phyloP scores from a whole-genome alignment of 768 basidiomycete species.

The Kwoniella dendrophila region DNA sequence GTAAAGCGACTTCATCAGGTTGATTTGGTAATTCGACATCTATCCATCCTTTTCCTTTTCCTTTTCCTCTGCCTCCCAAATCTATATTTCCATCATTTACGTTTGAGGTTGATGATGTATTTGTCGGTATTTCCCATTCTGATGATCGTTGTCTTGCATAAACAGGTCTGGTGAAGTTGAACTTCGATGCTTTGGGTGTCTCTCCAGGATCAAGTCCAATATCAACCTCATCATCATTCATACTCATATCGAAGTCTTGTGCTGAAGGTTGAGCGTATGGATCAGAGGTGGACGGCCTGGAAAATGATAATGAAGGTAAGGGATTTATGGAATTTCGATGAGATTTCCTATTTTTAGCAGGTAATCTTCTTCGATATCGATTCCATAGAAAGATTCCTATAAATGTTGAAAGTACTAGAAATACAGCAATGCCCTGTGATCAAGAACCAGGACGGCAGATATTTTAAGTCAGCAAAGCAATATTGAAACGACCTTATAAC shows the following conservation, averaged over 20 bases:
- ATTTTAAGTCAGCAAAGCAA: background rate
- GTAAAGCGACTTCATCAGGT: slow-evolving; percentile 22
- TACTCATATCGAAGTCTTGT: background rate
- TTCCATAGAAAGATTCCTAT: slow-evolving; percentile 27
- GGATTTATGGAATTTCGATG: slow-evolving; percentile 6
- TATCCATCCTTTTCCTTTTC: background rate
- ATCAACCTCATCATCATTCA: slow-evolving; percentile 7
- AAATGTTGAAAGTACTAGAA: slow-evolving; percentile 13
- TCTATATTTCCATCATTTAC: slow-evolving; percentile 6
- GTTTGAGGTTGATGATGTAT: background rate
- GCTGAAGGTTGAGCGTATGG: slow-evolving; percentile 15
- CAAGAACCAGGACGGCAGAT: background rate
- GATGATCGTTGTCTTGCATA: slow-evolving; percentile 23
- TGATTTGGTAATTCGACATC: slow-evolving; percentile 10
- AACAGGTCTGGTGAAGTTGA: slow-evolving; percentile 22
- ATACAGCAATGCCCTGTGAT: slow-evolving; percentile 18
- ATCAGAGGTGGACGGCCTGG: slow-evolving; percentile 19
- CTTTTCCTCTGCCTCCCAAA: background rate
- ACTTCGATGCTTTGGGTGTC: slow-evolving; percentile 17
- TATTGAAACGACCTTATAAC: no score
- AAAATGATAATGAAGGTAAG: slow-evolving; percentile 23
- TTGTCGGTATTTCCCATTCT: slow-evolving; percentile 23
- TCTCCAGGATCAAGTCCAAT: background rate
- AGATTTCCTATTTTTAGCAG: background rate
- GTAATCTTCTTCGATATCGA: slow-evolving; percentile 18